Evolutionary conservation across 2,329 filamentous ascomycete species (phyloP), one percentile per base, ranked within the genome.

Genomic region (Cercospora citrullina): DNA sequence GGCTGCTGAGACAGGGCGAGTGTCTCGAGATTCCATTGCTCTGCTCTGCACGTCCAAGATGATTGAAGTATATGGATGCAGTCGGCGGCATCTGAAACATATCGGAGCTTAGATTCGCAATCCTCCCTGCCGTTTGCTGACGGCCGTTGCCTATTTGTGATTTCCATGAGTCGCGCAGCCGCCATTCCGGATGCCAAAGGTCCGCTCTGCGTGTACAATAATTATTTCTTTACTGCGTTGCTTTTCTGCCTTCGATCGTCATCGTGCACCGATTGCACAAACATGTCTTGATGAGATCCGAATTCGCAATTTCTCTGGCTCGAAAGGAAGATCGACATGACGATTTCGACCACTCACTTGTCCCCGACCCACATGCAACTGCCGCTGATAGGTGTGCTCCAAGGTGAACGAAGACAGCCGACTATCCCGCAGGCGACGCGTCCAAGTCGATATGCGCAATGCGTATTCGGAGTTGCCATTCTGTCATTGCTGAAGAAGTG

Each of bases 51-150:
- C 31, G 31, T 33, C 31, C 5, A 33, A 14, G 10, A 16, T 36
- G 33, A 36, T 36, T 16, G 33, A 16, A 36, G 33, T 21, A 28
- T 21, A 28, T 9, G 16, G 51, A 28, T 57, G 51, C 51, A 23
- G 51, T 28, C 28, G 26, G 7, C 51, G 51, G 51, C 51, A 57
- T 57, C 51, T 57, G 51, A 57, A 57, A 57, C 51, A 57, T 30
- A 57, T 57, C 23, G 28, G 23, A 48, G 42, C 18, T 21, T 10
- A 48, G 23, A 10, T 23, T 57, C 28, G 23, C 51, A 28, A 21
- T n/a, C 8, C 23, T 1, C 8, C 4, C 10, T 48, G 42, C 51
- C 51, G 23, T 57, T 31, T 30, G 51, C 51, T 48, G 42, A 26
- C 30, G 3, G 51, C 23, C 51, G 12, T 57, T 57, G 2, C 3